Conservation (phyloP, 768 basidiomycete species). For the Boletus reticulatus region DNA sequence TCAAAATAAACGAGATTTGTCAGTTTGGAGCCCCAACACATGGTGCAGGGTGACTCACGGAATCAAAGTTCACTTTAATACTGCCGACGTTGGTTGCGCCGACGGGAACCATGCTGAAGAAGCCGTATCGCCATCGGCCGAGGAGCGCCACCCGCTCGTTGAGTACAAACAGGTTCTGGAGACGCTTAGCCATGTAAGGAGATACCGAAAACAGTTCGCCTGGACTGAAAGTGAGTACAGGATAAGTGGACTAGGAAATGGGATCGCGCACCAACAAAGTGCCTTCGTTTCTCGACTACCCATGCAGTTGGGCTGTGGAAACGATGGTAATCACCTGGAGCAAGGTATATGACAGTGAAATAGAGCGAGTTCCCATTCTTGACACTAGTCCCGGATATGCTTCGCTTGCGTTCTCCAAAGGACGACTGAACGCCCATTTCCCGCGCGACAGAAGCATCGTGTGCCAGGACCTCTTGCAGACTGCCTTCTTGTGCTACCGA, state of each 20-base stretch:
- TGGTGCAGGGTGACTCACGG: conserved; percentile 39
- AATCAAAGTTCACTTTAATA: conserved; percentile 95
- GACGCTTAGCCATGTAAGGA: conserved; percentile 90
- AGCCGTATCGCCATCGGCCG: conserved; percentile 92
- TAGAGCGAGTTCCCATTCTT: conserved; percentile 81
- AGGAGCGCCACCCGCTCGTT: conserved; percentile 96
- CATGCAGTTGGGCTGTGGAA: conserved; percentile 96
- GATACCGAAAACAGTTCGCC: conserved; percentile 96
- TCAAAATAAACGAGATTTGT: neutral
- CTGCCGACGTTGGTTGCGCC: conserved; percentile 98
- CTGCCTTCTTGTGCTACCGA: conserved; percentile 61
- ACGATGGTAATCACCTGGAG: conserved; percentile 97
- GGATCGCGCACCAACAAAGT: conserved; percentile 77
- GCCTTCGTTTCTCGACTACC: conserved; percentile 95
- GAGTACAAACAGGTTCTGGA: conserved; percentile 93
- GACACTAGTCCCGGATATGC: conserved; percentile 46
- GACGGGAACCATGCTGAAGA: conserved; percentile 97
- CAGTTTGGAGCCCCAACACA: neutral
- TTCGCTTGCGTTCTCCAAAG: conserved; percentile 30
- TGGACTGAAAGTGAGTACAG: conserved; percentile 23
- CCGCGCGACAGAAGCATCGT: conserved; percentile 68
- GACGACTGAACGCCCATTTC: conserved; percentile 61
- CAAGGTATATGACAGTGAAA: conserved; percentile 95
- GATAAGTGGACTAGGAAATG: neutral
- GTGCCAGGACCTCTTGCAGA: conserved; percentile 55